These are phyloP conservation scores for Aspergillus alliaceus DNA, from an alignment of 2,329 filamentous ascomycete species.

Conservation along the genomic window DNA sequence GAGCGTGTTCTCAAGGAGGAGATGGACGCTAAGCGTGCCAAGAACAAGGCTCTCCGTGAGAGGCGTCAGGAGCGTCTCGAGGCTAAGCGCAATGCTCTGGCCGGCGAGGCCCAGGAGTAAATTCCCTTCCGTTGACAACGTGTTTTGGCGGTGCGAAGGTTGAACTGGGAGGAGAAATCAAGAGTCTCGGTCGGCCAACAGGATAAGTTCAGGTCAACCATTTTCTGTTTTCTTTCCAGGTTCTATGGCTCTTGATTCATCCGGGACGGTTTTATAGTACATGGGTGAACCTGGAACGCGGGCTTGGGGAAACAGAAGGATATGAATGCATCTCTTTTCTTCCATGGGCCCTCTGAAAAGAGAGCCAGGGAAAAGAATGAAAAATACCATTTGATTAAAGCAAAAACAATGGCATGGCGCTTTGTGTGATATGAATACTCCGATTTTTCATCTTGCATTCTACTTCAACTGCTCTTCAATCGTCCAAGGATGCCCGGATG, in stretches of 20 bases:
- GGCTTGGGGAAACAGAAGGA: constrained; percentile 11
- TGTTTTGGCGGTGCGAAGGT: constrained; percentile 40
- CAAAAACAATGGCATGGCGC: constrained; percentile 29
- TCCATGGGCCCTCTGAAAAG: constrained; percentile 8
- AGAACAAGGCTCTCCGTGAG: constrained; percentile 99
- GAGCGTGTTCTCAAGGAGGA: constrained; percentile 96
- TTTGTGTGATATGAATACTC: constrained; percentile 26
- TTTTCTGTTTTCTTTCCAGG: constrained; percentile 24
- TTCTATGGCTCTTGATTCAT: constrained; percentile 20
- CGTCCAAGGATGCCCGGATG: background rate
- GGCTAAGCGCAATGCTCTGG: constrained; percentile 85
- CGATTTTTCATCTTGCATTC: constrained; percentile 11
- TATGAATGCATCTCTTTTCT: constrained; percentile 2
- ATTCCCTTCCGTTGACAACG: constrained; percentile 32
- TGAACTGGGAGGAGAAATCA: constrained; percentile 31
- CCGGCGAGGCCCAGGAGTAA: constrained; percentile 65
- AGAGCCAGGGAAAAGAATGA: constrained; percentile 14
- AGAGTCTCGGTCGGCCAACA: constrained; percentile 30
- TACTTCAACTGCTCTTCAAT: constrained; percentile 5
- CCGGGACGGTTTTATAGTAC: constrained; percentile 15
- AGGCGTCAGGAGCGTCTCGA: constrained; percentile 89
- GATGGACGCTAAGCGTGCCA: constrained; percentile 99
- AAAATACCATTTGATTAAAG: constrained; percentile 24
- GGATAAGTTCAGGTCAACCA: constrained; percentile 30
- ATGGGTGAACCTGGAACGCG: constrained; percentile 11